A percentile compares a stretch with the other conserved stretches of the same genome.
phyloP scores from a whole-genome alignment of 305 asterid genomes.

The Solanum hybrid region DNA sequence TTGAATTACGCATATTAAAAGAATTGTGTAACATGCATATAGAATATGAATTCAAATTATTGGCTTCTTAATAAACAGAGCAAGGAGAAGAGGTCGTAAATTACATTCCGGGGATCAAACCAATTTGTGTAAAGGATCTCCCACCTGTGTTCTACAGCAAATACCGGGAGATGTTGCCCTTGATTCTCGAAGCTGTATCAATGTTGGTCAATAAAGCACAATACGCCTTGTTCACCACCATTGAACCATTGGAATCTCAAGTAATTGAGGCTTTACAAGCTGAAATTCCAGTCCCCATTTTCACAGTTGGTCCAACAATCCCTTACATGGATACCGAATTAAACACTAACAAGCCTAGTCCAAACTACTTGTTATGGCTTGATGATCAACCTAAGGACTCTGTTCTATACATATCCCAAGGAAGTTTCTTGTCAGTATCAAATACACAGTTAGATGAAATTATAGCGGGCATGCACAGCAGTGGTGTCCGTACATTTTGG shows the following conservation, averaged over 20 bases:
- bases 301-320: slow-evolving; percentile 32
- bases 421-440: slow-evolving; percentile 38
- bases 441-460: slow-evolving; percentile 38
- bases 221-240: slow-evolving; percentile 24
- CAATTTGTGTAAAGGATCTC: slow-evolving; percentile 26
- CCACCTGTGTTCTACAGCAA: slow-evolving; percentile 10
- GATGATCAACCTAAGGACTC: slow-evolving; percentile 37
- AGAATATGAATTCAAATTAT: not conserved
- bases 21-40: not conserved
- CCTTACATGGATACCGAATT: slow-evolving; percentile 6
- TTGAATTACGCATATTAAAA: not conserved
- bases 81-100: slow-evolving; percentile 27
- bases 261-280: slow-evolving; percentile 23
- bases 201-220: slow-evolving; percentile 8
- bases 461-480: not conserved
- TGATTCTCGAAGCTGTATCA: not conserved
- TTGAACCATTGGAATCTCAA: slow-evolving; percentile 31
- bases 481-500: slow-evolving; percentile 14
- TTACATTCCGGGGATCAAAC: slow-evolving; percentile 17
- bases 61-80: slow-evolving; percentile 9
- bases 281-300: slow-evolving; percentile 14
- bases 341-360: not conserved
- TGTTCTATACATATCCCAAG: slow-evolving; percentile 48
- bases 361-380: slow-evolving; percentile 33
- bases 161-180: not conserved